phyloP scores from a whole-genome alignment of 2,329 filamentous ascomycete species.

The Fonsecaea nubica region DNA sequence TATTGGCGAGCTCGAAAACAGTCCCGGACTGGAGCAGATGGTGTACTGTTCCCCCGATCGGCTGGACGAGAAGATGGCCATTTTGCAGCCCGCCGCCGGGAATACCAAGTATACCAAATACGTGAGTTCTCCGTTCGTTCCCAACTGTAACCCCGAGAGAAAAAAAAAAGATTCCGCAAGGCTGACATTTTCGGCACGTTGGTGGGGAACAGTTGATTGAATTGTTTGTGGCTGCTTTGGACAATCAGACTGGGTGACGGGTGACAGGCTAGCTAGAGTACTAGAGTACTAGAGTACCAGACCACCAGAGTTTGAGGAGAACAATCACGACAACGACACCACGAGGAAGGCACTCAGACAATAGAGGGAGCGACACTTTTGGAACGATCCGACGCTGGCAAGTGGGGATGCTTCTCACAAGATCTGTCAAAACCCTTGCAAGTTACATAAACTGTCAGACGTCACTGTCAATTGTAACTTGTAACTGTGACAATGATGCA shows the following conservation, averaged over 20 bases:
- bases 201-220: neutral
- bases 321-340: neutral
- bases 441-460: neutral
- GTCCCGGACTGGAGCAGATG: neutral
- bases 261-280: neutral
- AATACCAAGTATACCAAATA: neutral
- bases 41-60: neutral
- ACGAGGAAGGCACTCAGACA: neutral
- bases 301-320: too few relatives aligned
- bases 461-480: neutral
- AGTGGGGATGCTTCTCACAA: neutral
- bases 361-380: neutral
- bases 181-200: neutral
- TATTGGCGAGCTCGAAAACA: neutral
- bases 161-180: neutral
- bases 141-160: too few relatives aligned
- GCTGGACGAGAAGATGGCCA: constrained; percentile 2
- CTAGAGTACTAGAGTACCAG: too few relatives aligned
- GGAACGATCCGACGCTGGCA: neutral
- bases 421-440: neutral
- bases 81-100: constrained; percentile 1
- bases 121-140: neutral
- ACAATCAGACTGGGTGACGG: neutral
- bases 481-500: neutral
- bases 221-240: neutral